Base-by-base conservation (phyloP, 75 land plant genomes). In the Selaginella moellendorffii region DNA sequence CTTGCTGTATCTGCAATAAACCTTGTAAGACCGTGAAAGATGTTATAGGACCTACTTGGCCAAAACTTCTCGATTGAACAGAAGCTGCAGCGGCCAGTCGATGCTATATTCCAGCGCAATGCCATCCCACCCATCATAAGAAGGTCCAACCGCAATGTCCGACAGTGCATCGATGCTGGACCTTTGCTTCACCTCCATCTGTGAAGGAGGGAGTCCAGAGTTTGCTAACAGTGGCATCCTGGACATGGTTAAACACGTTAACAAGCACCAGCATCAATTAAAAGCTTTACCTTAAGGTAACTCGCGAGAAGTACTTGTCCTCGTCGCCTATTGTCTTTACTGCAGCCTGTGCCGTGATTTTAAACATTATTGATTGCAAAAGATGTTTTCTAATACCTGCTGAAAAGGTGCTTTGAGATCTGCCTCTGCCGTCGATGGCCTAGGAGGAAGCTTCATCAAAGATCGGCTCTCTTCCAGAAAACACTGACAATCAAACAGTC, bases 361-460 rank as follows among this genome's bases (percentile, higher is more conserved):
- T 24, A 19, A 5, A 56, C 59, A 20, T 24, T 9, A 56, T 56
- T 2, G 59, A 20, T 14, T 65, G 66, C 24, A 20, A 24, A 53
- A 5, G 22, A 22, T 62, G 18, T 25, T 8, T 62, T 62, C 26
- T 2, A 65, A 71, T 80, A 93, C 98, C 76, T 85, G 76, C 72
- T 93, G 96, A 76, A 93, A 93, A 10, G 98, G 98, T n/a, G 88
- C 85, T 80, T 89, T 85, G 24, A 93, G 81, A 71, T 93, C 98
- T 54, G 96, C 96, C 74, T 88, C 98, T 61, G 96, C 96, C 71
- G 90, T 88, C 66, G 96, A 77, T 52, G 82, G 89, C 53, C 98
- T 90, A 67, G 98, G 98, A 27, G 98, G 98, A 36, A 88, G 67
- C 28, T 89, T 85, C 98, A 93, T 93, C 65, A 93, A 70, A 31